phyloP scores from a whole-genome alignment of 2,329 filamentous ascomycete species.

The Trichophyton verrucosum region DNA sequence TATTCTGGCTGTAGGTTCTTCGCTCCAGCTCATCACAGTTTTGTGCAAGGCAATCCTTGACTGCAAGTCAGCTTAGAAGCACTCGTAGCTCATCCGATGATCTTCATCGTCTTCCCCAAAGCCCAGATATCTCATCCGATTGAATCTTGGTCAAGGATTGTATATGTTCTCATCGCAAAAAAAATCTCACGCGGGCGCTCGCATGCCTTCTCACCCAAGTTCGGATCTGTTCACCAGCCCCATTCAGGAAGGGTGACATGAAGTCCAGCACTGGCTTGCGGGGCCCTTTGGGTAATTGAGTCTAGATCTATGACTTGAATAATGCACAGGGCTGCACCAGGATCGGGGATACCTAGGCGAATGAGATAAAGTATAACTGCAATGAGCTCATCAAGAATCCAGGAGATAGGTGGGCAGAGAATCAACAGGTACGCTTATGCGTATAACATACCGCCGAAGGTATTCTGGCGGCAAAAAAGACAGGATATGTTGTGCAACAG shows the following conservation, averaged over 20 bases:
- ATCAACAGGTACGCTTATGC: not conserved
- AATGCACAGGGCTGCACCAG: conserved; percentile 1
- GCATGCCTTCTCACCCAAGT: not conserved
- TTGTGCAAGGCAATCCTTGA: not conserved
- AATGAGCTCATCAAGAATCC: conserved; percentile 10
- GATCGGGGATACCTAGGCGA: not conserved
- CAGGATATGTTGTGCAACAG: conserved; percentile 2
- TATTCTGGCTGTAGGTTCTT: not conserved
- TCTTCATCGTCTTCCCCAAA: not conserved
- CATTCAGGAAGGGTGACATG: conserved; percentile 4
- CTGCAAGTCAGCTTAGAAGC: not conserved
- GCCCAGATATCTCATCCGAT: not conserved
- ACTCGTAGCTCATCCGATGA: not conserved
- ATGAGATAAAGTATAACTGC: not conserved
- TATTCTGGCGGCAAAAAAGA: conserved; percentile 5
- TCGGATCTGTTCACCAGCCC: not conserved
- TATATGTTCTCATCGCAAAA: not conserved
- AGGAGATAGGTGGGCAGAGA: conserved; percentile 1
- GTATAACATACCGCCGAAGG: not conserved
- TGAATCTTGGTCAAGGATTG: not conserved
- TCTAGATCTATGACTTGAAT: conserved; percentile 4
- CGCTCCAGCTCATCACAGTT: not conserved
- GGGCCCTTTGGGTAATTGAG: conserved; percentile 8
- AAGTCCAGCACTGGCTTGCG: conserved; percentile 8
- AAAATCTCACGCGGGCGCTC: not conserved